Evolutionary conservation across 768 basidiomycete species (phyloP).

Genomic region (Lactarius hatsudake): DNA sequence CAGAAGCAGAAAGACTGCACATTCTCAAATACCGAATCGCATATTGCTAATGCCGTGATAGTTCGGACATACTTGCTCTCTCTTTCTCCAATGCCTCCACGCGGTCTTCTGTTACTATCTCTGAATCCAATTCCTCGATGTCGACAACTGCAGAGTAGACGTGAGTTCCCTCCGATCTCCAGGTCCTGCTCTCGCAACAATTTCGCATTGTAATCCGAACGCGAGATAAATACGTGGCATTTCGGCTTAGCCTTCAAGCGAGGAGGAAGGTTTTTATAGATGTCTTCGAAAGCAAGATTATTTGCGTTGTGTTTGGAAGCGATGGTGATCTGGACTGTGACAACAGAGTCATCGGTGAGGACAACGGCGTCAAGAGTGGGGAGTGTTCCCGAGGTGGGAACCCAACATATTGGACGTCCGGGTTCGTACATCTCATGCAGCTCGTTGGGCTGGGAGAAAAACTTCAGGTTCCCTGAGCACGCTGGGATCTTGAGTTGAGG

Average conservation of each 20-base stretch:
- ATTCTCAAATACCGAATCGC: no score
- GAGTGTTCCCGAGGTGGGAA: neutral
- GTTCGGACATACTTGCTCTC: neutral
- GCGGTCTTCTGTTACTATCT: neutral
- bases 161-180: neutral
- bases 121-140: neutral
- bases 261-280: neutral
- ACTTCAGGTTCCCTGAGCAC: neutral
- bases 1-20: no score
- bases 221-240: neutral
- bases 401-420: neutral
- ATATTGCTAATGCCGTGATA: no score
- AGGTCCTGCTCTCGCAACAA: neutral
- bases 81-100: neutral
- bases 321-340: neutral
- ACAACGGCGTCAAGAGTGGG: neutral
- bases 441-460: neutral
- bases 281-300: neutral
- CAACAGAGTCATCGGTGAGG: neutral
- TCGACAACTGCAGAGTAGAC: neutral
- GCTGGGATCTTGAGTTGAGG: neutral
- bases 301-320: neutral
- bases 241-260: neutral
- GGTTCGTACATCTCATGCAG: neutral
- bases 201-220: neutral